Percentiles rank a stretch among this genome's conserved stretches.
phyloP scores from a whole-genome alignment of 768 basidiomycete species.

The Galerina marginata region DNA sequence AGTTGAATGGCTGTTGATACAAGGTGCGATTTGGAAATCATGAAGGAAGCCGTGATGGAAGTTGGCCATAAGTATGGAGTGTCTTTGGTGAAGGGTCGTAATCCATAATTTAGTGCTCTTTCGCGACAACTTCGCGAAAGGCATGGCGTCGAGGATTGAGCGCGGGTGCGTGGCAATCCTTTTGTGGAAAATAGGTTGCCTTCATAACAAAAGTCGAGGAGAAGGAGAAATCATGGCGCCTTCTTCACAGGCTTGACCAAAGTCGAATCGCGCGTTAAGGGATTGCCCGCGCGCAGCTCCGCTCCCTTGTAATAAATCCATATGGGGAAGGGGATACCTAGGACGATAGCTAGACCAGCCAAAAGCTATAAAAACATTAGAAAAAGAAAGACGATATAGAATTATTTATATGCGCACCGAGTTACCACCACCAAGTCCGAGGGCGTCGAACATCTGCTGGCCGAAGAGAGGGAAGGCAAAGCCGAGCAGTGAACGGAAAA shows the following conservation, averaged over 20 bases:
- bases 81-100: no score
- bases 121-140: no score
- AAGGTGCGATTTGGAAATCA: no score
- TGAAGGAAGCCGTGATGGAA: no score
- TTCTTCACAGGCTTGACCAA: constrained; percentile 9
- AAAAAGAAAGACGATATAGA: background rate
- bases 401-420: constrained; percentile 41
- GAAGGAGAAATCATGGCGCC: background rate
- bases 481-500: constrained; percentile 53
- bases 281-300: constrained; percentile 38
- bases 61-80: no score
- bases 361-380: constrained; percentile 39
- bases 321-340: constrained; percentile 77
- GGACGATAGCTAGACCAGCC: constrained; percentile 61
- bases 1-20: no score
- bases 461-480: constrained; percentile 57
- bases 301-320: constrained; percentile 76
- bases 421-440: constrained; percentile 73
- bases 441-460: constrained; percentile 62
- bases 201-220: no score
- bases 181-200: no score
- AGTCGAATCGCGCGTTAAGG: constrained; percentile 32
- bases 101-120: no score
- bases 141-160: no score
- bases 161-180: no score